These are phyloP conservation scores for Xylaria grammica DNA, from an alignment of 495 filamentous ascomycete species.

Conservation along the genomic window DNA sequence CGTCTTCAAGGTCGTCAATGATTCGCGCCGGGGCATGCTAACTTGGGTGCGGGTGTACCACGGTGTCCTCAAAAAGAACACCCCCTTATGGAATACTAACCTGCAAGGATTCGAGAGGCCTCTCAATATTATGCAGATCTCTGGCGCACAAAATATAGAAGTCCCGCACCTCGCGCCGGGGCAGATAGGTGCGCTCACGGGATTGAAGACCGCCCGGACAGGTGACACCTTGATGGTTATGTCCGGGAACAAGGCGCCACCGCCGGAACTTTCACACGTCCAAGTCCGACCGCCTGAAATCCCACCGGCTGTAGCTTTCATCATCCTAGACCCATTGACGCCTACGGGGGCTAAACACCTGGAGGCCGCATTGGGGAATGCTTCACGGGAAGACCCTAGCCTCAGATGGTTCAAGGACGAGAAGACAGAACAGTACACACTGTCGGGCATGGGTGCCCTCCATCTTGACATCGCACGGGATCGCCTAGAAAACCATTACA, in stretches of 20 bases:
- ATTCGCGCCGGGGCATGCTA: constrained; percentile 81
- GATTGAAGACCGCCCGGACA: constrained; percentile 87
- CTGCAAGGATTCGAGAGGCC: constrained; percentile 81
- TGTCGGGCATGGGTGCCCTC: constrained; percentile 97
- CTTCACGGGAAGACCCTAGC: constrained; percentile 92
- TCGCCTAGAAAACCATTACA: constrained; percentile 85
- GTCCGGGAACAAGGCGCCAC: constrained; percentile 53
- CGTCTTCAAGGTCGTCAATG: constrained; percentile 97
- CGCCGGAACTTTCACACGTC: constrained; percentile 72
- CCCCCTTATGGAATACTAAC: constrained; percentile 85
- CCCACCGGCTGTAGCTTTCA: constrained; percentile 94
- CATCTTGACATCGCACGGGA: constrained; percentile 95
- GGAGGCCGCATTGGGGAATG: constrained; percentile 71
- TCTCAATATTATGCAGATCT: constrained; percentile 85
- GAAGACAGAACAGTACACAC: constrained; percentile 89
- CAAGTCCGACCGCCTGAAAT: constrained; percentile 88
- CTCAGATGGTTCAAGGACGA: constrained; percentile 84
- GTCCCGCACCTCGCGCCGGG: constrained; percentile 79
- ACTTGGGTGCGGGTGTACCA: constrained; percentile 94
- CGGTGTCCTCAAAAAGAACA: constrained; percentile 74
- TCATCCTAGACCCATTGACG: constrained; percentile 85
- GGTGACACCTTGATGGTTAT: constrained; percentile 90
- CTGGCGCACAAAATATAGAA: constrained; percentile 85
- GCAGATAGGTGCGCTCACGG: constrained; percentile 94
- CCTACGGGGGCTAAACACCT: constrained; percentile 78